phyloP scores from a whole-genome alignment of 345 rosid species.

The Rubroshorea leprosula region DNA sequence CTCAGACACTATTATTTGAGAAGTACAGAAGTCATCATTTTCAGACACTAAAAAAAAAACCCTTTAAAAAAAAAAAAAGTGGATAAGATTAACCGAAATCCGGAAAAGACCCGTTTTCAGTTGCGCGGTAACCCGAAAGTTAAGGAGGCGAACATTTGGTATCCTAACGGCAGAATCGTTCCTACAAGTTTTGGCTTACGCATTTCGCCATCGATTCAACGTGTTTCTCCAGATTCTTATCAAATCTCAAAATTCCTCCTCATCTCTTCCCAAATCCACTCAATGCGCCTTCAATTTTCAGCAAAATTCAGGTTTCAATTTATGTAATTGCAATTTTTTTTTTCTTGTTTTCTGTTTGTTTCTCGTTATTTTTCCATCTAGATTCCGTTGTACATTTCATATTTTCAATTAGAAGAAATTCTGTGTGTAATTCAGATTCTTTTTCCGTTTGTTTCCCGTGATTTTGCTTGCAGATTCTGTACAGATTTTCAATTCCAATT shows the following conservation, averaged over 20 bases:
- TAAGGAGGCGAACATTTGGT: conserved; percentile 23
- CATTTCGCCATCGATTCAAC: conserved; percentile 17
- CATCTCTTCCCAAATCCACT: background rate
- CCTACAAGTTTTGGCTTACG: conserved; percentile 6
- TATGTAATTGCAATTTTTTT: too few relatives aligned
- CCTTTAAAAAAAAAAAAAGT: background rate
- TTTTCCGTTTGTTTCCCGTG: background rate
- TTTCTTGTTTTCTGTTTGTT: too few relatives aligned
- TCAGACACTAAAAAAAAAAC: too few relatives aligned
- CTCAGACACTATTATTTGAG: too few relatives aligned
- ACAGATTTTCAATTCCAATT: too few relatives aligned
- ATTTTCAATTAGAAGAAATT: background rate
- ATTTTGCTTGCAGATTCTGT: too few relatives aligned
- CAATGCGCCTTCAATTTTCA: background rate
- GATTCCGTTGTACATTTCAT: too few relatives aligned
- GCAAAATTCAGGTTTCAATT: background rate
- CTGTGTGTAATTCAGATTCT: background rate
- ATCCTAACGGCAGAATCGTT: conserved; percentile 23
- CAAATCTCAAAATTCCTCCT: too few relatives aligned
- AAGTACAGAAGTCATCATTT: too few relatives aligned
- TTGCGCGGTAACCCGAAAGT: conserved; percentile 62
- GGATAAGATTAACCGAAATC: background rate
- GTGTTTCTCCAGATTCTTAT: conserved; percentile 7
- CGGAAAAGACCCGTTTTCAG: background rate
- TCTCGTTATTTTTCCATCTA: too few relatives aligned